Evolutionary conservation across 768 basidiomycete genomes (phyloP), one percentile per base, ranked within the genome.

Genomic region (Suillus bovinus): DNA sequence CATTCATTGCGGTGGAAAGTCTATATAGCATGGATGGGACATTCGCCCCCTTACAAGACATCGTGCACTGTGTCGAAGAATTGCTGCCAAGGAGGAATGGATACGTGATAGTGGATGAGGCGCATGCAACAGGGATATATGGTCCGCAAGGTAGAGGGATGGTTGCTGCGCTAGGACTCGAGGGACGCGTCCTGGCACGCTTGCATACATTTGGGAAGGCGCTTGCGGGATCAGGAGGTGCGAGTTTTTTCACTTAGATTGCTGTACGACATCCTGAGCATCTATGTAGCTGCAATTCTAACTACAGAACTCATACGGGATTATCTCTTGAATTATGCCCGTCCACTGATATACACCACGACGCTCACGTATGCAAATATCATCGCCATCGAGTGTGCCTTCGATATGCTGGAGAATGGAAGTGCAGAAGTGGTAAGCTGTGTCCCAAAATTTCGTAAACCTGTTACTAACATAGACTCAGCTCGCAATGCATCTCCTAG

Each of bases 1-100:
- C 92, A 4, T 97, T 96, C 69, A 74, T 99, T 14, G 87, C 93
- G 0, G 87, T 97, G 8, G 96, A 99, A 80, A 89, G 86, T 41
- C 74, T 98, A 50, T 98, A 98, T 68, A 92, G 89, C 61, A 99
- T 99, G 96, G 96, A 99, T 67, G 96, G 96, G 16, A 96, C 94
- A 31, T 82, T 96, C 63, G 82, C 90, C 0, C 94, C 94, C 0
- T 78, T 99, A 33, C 59, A 59, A 17, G 83, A 84, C 47, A 87
- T 97, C 53, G 83, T 89, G 39, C 81, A 84, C 31, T 68, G 82
- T 4, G 68, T 94, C 49, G 86, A 93, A 31, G 78, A 82, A 44
- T 64, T 82, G 14, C 82, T 94, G 46, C 89, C 89, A 1, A 60
- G 67, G 20, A 81, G 82, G 3, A 90, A 90, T 69, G 87, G 80